These are phyloP conservation scores for Penicillium ochrochloron DNA, from an alignment of 495 filamentous ascomycete species.

Conservation along the genomic window DNA sequence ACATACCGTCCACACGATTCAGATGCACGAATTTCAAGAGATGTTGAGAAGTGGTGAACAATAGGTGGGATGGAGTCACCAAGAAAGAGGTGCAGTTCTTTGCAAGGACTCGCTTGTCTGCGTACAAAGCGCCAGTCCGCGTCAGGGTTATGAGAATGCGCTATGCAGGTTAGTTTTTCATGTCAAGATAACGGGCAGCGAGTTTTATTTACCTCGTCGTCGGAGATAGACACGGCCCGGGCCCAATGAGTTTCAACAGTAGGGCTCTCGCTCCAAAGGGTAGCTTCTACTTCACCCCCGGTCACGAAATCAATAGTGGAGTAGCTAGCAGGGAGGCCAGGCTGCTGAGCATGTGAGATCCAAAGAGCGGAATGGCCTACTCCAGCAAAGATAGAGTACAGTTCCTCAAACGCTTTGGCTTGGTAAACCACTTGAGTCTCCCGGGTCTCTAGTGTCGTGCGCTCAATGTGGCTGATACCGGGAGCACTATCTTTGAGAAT, in stretches of 20 bases:
- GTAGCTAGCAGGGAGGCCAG: conserved; percentile 36
- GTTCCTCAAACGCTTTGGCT: conserved; percentile 40
- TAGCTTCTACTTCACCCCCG: conserved; percentile 24
- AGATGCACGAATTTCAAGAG: conserved; percentile 93
- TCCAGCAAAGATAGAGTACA: conserved; percentile 46
- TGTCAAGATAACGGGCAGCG: neutral
- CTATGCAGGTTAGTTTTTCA: conserved; percentile 32
- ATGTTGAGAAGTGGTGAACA: conserved; percentile 90
- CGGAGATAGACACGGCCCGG: conserved; percentile 41
- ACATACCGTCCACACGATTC: conserved; percentile 64
- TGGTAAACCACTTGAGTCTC: conserved; percentile 38
- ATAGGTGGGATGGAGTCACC: conserved; percentile 78
- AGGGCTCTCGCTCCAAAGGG: conserved; percentile 40
- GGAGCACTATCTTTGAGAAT: conserved; percentile 41
- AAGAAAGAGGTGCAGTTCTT: conserved; percentile 92
- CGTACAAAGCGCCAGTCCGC: conserved; percentile 74
- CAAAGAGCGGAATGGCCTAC: conserved; percentile 47
- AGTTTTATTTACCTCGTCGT: conserved; percentile 39
- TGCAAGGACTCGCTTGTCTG: conserved; percentile 71
- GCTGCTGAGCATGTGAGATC: conserved; percentile 42
- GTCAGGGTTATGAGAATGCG: conserved; percentile 59
- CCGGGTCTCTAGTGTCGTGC: conserved; percentile 45
- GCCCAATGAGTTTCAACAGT: conserved; percentile 49
- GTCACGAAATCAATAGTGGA: conserved; percentile 31
- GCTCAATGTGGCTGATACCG: conserved; percentile 42